A percentile compares a stretch with the other conserved stretches of the same genome.
Conservation (phyloP, 768 basidiomycete genomes). For the Panaeolus papilionaceus region DNA sequence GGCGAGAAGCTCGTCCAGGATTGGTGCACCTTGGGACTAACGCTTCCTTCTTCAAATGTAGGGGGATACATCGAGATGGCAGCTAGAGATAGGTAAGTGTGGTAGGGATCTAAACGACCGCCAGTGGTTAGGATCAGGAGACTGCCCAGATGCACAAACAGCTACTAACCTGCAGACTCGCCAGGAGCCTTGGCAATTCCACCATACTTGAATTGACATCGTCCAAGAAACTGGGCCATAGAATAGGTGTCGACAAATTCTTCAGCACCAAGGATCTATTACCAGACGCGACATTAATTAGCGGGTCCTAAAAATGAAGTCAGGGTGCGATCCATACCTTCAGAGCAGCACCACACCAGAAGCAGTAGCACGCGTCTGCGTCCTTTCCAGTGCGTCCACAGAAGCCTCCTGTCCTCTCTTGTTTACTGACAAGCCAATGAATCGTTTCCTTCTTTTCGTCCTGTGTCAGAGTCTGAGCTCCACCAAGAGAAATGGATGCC, state of each 20-base stretch:
- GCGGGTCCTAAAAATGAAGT: background rate
- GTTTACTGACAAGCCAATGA: conserved; percentile 81
- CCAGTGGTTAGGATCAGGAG: conserved; percentile 1
- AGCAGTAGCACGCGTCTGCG: conserved; percentile 94
- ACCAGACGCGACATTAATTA: conserved; percentile 9
- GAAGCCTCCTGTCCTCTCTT: conserved; percentile 77
- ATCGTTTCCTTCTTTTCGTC: conserved; percentile 60
- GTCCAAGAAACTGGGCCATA: conserved; percentile 68
- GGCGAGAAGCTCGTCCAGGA: conserved; percentile 61
- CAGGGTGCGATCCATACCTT: conserved; percentile 50
- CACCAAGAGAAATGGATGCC: conserved; percentile 35
- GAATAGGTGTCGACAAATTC: conserved; percentile 61
- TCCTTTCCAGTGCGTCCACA: conserved; percentile 88
- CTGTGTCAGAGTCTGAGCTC: conserved; percentile 36
- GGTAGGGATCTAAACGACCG: conserved; percentile 78
- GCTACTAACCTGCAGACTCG: conserved; percentile 71
- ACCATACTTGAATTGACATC: conserved; percentile 88
- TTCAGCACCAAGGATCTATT: conserved; percentile 71
- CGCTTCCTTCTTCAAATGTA: conserved; percentile 30
- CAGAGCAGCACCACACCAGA: conserved; percentile 90
- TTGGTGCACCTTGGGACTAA: conserved; percentile 31
- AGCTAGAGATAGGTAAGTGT: conserved; percentile 91
- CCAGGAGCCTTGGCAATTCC: conserved; percentile 88
- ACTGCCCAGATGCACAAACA: conserved; percentile 14
- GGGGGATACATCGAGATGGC: conserved; percentile 74